Conservation (phyloP, 1,284 basidiomycete species). For the Sporisorium iseilematis-ciliati region DNA sequence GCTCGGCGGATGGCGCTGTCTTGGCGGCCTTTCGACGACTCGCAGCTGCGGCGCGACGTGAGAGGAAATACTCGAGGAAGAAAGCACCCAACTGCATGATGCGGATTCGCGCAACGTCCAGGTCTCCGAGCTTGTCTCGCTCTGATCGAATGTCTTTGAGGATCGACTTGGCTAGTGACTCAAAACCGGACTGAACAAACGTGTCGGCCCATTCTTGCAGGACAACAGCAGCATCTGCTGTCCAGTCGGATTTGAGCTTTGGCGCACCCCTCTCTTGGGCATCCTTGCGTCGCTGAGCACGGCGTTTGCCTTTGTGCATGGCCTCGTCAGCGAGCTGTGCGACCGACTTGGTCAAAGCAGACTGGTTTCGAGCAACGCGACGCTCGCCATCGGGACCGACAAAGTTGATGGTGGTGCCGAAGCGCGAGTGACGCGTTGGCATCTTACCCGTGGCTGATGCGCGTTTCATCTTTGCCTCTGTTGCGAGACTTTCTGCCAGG, state of each 20-base stretch:
- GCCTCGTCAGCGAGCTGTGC: slow-evolving; percentile 59
- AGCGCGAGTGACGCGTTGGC: slow-evolving; percentile 64
- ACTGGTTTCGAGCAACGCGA: slow-evolving; percentile 56
- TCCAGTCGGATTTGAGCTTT: slow-evolving; percentile 57
- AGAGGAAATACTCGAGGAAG: slow-evolving; percentile 67
- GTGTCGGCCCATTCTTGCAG: slow-evolving; percentile 63
- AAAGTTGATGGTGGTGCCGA: slow-evolving; percentile 67
- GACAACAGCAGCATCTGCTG: slow-evolving; percentile 44
- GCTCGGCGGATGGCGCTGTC: background rate
- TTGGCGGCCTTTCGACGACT: slow-evolving; percentile 20
- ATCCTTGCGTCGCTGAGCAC: slow-evolving; percentile 46
- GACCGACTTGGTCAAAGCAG: slow-evolving; percentile 57
- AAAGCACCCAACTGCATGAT: slow-evolving; percentile 64
- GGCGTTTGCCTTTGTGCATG: slow-evolving; percentile 42
- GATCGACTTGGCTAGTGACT: slow-evolving; percentile 56
- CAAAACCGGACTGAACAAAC: slow-evolving; percentile 64
- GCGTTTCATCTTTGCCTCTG: slow-evolving; percentile 54
- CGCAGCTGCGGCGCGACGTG: slow-evolving; percentile 43
- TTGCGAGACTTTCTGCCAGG: slow-evolving; percentile 52
- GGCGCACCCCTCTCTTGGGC: slow-evolving; percentile 62
- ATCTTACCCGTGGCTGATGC: slow-evolving; percentile 25
- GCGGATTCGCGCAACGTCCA: slow-evolving; percentile 63
- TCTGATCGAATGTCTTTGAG: slow-evolving; percentile 67
- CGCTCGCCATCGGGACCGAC: slow-evolving; percentile 58
- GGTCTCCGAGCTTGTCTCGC: slow-evolving; percentile 65